These are phyloP conservation scores for Somion occarium DNA, from an alignment of 1,284 basidiomycete species.

Conservation along the genomic window DNA sequence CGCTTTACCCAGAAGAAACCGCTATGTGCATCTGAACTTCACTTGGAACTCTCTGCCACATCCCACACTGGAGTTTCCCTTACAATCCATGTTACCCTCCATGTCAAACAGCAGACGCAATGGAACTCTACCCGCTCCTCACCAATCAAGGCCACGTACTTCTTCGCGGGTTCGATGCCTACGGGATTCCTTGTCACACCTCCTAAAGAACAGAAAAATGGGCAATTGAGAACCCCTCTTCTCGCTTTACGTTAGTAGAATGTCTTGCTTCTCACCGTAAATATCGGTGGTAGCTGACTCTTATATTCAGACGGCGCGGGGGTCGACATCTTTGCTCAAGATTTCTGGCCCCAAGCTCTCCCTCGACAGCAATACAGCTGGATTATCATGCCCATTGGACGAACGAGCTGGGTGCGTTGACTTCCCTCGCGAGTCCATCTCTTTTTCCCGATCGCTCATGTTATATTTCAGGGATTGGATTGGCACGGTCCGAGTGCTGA, in stretches of 20 bases:
- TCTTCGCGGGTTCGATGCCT: conserved; percentile 50
- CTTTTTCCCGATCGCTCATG: not conserved
- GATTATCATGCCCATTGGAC: conserved; percentile 69
- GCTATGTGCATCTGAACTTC: conserved; percentile 25
- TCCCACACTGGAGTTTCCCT: conserved; percentile 12
- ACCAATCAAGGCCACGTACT: conserved; percentile 50
- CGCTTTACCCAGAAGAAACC: conserved; percentile 34
- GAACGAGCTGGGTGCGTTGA: conserved; percentile 64
- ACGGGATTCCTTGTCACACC: conserved; percentile 54
- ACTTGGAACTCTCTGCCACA: conserved; percentile 31
- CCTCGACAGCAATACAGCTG: conserved; percentile 56
- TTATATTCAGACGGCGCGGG: conserved; percentile 67
- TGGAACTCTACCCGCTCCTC: conserved; percentile 33
- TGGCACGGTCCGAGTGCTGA: conserved; percentile 76
- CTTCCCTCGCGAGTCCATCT: not conserved
- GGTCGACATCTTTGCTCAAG: conserved; percentile 52
- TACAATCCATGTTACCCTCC: conserved; percentile 31
- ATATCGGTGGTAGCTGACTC: not conserved
- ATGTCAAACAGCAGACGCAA: conserved; percentile 37
- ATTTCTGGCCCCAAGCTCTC: conserved; percentile 59
- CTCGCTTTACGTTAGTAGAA: conserved; percentile 60
- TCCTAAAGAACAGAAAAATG: conserved; percentile 31
- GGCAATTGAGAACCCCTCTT: conserved; percentile 43
- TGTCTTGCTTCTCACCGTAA: not conserved
- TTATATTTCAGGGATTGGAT: conserved; percentile 63